Evolutionary conservation across 805 yeast species (phyloP), one percentile per base, ranked within the genome.

Genomic region (Starmerella floris): DNA sequence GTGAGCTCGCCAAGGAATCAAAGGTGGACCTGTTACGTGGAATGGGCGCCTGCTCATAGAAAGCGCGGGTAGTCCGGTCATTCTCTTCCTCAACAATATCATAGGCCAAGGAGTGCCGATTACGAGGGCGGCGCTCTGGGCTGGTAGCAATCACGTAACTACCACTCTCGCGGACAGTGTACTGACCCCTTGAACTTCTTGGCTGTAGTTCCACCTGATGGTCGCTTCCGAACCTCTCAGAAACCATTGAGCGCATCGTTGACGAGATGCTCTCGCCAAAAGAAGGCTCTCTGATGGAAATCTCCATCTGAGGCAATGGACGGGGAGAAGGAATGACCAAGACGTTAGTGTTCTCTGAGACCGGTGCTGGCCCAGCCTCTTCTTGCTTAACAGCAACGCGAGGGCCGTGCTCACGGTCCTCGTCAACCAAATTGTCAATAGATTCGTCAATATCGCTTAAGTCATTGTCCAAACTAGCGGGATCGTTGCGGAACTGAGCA

Each of bases 91-190:
- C 40, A 15, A 44, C 15, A 3, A 45, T 39, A 21, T 48, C 51
- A 16, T 44, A 48, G 5, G 44, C 51, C 5, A 17, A 27, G 9
- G 46, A 40, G n/a, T 26, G 37, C 15, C 30, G 28, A 6, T 22
- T 37, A 5, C 22, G 26, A 15, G 11, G 19, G 2, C 37, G 46
- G 31, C 44, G 38, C 5, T 19, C 23, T n/a, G 51, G 51, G 28
- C 51, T 42, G 5, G 45, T 47, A 3, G 54, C 52, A 20, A 50
- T 41, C 9, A 50, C 47, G 19, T 46, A 44, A 41, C 47, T 43
- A 16, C 44, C 51, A 34, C 32, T 41, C 28, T 50, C 54, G 3
- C 51, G 30, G 10, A 50, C 11, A 8, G 40, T 39, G 40, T 50
- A 50, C 25, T 41, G 37, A 2, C 35, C 23, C 6, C 28, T 10